Evolutionary conservation across 2,329 filamentous ascomycete species (phyloP), one percentile per base, ranked within the genome.

Genomic region (Fusarium globosum): DNA sequence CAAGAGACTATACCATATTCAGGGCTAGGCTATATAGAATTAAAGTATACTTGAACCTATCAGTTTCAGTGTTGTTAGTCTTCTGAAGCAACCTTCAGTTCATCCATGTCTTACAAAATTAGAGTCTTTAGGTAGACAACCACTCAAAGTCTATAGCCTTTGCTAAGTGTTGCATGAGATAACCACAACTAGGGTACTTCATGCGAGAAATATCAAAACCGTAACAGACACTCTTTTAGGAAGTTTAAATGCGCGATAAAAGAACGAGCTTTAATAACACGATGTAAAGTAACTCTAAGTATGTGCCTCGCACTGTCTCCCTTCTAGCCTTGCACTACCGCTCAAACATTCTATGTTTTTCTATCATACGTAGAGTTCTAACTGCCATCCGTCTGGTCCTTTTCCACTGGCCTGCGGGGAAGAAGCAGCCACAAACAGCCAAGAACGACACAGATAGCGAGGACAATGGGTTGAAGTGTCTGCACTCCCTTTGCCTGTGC

Each of bases 251-350:
- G 8, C 6, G 8, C 6, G 9, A 46, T 28, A 11, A 21, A 46
- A 1, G 12, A 9, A 46, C 8, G 6, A 46, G 13, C 6, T 28
- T 46, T 3, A 13, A 21, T 7, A 0, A 6, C 18, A 11, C 3
- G 8, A 28, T 46, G 23, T 15, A 21, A 9, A 23, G 8, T 0
- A 15, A 28, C 12, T 11, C 12, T 46, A 11, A 28, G 2, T 21
- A 28, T 11, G 4, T 12, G 3, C 18, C 10, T 10, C 18, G 8
- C 8, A 15, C 8, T 9, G 2, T 2, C 0, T 3, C 13, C 13
- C 14, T 4, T 14, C 43, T 7, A 21, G 43, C 6, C 12, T 3
- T 46, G 4, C 43, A 28, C 18, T 46, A 2, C 11, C 0, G 12
- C 23, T 21, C 7, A 4, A 14, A 28, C 18, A 20, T 5, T 15